These are phyloP conservation scores for Leucaena leucocephala DNA, from an alignment of 306 rosid species.

Conservation along the genomic window DNA sequence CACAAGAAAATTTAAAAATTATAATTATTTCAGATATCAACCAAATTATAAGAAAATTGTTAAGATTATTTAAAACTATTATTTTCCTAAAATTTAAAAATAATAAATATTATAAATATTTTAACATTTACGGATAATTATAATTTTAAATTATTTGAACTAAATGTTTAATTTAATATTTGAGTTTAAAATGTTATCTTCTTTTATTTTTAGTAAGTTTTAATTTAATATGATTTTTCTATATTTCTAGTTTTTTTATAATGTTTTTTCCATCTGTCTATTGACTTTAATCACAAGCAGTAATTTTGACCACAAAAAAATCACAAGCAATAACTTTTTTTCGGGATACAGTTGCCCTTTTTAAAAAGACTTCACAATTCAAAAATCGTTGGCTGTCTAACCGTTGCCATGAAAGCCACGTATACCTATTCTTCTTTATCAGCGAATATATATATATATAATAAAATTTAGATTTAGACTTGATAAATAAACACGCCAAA, in stretches of 20 bases:
- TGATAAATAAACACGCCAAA: neutral
- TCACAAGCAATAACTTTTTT: no score
- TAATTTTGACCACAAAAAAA: no score
- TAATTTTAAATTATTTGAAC: neutral
- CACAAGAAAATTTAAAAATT: neutral
- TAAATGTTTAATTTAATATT: neutral
- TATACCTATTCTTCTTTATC: neutral
- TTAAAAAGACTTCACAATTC: neutral
- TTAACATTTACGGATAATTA: no score
- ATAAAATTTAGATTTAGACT: neutral
- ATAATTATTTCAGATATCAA: neutral
- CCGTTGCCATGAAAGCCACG: constrained; percentile 26
- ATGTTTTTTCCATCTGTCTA: neutral
- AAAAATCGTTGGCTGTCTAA: neutral
- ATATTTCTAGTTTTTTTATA: no score
- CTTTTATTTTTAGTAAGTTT: neutral
- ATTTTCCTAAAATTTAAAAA: neutral
- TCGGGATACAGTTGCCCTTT: no score
- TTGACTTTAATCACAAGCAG: neutral
- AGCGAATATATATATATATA: neutral
- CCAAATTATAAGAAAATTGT: neutral
- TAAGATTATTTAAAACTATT: neutral
- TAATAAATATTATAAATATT: neutral
- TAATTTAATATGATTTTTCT: no score
- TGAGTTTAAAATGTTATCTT: neutral